These are phyloP conservation scores for Cladochytrium replicatum DNA, from an alignment of 192 early-diverging fungal species.

Conservation along the genomic window DNA sequence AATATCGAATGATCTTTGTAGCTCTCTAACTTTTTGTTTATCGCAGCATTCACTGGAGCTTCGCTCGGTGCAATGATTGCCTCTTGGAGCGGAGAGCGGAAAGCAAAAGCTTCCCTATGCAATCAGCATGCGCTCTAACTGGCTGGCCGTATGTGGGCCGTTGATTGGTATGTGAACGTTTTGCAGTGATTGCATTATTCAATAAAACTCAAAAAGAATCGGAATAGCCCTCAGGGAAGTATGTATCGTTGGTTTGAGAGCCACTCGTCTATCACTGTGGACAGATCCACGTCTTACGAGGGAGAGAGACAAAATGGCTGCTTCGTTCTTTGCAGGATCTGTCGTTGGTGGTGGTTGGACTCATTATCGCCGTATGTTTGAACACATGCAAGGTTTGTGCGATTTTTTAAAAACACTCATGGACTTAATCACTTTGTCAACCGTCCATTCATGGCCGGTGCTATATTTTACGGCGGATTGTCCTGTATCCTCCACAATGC, in stretches of 20 bases:
- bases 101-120: slow-evolving; percentile 8
- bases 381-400: background rate
- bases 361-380: slow-evolving; percentile 21
- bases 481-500: background rate
- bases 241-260: too few species aligned
- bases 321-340: slow-evolving; percentile 15
- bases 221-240: too few species aligned
- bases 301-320: slow-evolving; percentile 30
- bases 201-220: slow-evolving; percentile 11
- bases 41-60: slow-evolving; percentile 14
- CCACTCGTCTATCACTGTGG: slow-evolving; percentile 1
- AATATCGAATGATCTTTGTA: too few species aligned
- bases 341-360: slow-evolving; percentile 27
- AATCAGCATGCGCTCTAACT: slow-evolving; percentile 34
- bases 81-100: background rate
- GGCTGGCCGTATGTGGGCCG: slow-evolving; percentile 24
- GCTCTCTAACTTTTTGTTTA: too few species aligned
- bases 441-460: background rate
- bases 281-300: slow-evolving; percentile 10
- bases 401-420: background rate
- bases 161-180: slow-evolving; percentile 27
- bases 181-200: slow-evolving; percentile 23
- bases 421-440: background rate
- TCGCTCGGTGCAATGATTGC: slow-evolving; percentile 8
- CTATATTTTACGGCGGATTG: background rate